phyloP scores from a whole-genome alignment of 257 asterid species.

The Solanum sitiens region DNA sequence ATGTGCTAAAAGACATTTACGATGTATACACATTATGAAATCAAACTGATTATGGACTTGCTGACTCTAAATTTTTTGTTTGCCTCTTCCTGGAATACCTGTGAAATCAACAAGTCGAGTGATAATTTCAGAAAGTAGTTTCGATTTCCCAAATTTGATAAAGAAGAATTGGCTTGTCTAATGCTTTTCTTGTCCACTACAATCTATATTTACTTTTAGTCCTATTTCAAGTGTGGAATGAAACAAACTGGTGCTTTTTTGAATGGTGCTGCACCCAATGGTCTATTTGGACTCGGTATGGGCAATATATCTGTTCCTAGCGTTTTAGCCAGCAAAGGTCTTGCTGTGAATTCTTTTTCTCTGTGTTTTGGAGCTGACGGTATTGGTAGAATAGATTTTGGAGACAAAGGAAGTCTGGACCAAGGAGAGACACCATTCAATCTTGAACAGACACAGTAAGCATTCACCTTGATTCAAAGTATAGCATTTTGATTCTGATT shows the following conservation, averaged over 20 bases:
- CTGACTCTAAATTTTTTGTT: background rate
- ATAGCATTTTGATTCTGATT: background rate
- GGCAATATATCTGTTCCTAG: slow-evolving; percentile 72
- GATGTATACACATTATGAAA: background rate
- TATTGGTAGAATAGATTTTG: slow-evolving; percentile 79
- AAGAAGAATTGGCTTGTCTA: background rate
- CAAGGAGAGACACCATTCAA: slow-evolving; percentile 69
- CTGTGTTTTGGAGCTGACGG: slow-evolving; percentile 89
- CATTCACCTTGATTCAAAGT: background rate
- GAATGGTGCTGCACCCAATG: slow-evolving; percentile 83
- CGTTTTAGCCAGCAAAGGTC: slow-evolving; percentile 63
- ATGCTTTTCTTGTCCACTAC: background rate
- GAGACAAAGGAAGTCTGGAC: slow-evolving; percentile 67
- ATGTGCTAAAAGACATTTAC: background rate
- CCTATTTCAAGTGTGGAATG: slow-evolving; percentile 61
- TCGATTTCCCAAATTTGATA: background rate
- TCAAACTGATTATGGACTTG: background rate
- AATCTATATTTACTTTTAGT: background rate
- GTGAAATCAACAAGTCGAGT: background rate
- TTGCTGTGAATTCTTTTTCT: slow-evolving; percentile 80
- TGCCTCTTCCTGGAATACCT: background rate
- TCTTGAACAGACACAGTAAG: slow-evolving; percentile 54
- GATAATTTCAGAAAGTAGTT: background rate
- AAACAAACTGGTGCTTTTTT: slow-evolving; percentile 75
- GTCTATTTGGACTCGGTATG: slow-evolving; percentile 87